A percentile compares a stretch with the other conserved stretches of the same genome.
These are phyloP conservation scores for Selaginella tamariscina DNA, from an alignment of 75 land plant genomes.

Conservation along the genomic window DNA sequence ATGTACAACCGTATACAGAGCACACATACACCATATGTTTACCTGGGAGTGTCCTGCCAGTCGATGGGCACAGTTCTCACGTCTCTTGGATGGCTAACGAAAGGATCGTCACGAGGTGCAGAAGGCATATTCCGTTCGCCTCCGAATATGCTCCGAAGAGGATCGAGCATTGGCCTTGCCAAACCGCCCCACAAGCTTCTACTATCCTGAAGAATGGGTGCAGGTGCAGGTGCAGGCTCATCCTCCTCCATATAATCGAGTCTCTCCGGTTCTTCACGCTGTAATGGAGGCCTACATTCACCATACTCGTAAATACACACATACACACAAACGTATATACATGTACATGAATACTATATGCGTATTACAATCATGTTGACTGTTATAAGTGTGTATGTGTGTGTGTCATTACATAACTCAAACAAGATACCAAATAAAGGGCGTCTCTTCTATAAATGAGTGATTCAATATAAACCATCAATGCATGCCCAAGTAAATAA, in stretches of 20 bases:
- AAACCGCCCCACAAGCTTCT: constrained; percentile 20
- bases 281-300: constrained; percentile 16
- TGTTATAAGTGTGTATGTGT: too few species aligned
- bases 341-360: too few species aligned
- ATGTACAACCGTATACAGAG: too few species aligned
- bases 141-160: constrained; percentile 18
- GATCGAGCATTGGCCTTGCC: constrained; percentile 1
- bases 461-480: too few species aligned
- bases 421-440: background rate
- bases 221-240: constrained; percentile 24
- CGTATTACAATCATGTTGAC: too few species aligned
- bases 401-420: too few species aligned
- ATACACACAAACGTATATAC: too few species aligned
- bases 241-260: constrained; percentile 58
- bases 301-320: too few species aligned
- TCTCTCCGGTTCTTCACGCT: constrained; percentile 14
- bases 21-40: too few species aligned
- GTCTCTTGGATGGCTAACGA: constrained; percentile 57
- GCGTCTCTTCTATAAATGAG: too few species aligned
- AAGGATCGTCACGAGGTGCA: constrained; percentile 25
- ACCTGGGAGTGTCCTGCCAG: constrained; percentile 44
- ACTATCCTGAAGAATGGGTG: background rate
- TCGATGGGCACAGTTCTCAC: constrained; percentile 63
- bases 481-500: too few species aligned
- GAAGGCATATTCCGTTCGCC: constrained; percentile 11